Evolutionary conservation across 1,139 yeast species (phyloP), one percentile per base, ranked within the genome.

Genomic region (Candida sp.): DNA sequence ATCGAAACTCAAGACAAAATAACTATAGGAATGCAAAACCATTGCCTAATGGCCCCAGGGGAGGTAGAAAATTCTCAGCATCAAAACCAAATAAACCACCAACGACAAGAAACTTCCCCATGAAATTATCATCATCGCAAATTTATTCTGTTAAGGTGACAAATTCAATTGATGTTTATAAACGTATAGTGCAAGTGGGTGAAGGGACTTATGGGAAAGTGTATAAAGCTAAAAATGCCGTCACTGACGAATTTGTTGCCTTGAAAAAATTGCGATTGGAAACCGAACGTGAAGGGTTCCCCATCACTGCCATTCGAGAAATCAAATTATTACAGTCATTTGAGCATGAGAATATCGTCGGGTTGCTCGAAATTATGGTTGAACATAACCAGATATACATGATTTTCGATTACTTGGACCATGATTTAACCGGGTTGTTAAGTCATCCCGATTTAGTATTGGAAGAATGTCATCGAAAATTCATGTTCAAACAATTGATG

Each of bases 401-500:
- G 98, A 83, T 91, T 5, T 87, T 91, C 57, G 96, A 91, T 52
- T 93, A 93, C 57, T 82, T 93, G 75, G 96, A 89, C 55, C 96
- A 93, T 64, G 99, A 93, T 60, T 73, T 93, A 42, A 84, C 96
- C 2, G 99, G 98, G 0, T 73, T 93, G 38, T 68, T 93, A 42
- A 80, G 90, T 5, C 95, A 89, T 60, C 87, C 91, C 1, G 82
- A 81, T 22, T 75, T 91, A 44, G 61, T 60, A 9, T 70, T 93
- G 34, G 67, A 78, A 9, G 82, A 77, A 38, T 78, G 85, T 5
- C 88, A 91, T 58, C 73, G 88, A 55, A 93, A 93, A 63, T 84
- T 78, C 55, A 64, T 95, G 9, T 84, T 89, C 61, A 70, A 72
- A 49, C 98, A 93, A 57, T 68, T 91, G 50, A 70, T 88, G 60